Percentiles rank a stretch among this genome's conserved stretches.
These are phyloP conservation scores for Ascochyta pisi DNA, from an alignment of 2,329 filamentous ascomycete species.

Conservation along the genomic window DNA sequence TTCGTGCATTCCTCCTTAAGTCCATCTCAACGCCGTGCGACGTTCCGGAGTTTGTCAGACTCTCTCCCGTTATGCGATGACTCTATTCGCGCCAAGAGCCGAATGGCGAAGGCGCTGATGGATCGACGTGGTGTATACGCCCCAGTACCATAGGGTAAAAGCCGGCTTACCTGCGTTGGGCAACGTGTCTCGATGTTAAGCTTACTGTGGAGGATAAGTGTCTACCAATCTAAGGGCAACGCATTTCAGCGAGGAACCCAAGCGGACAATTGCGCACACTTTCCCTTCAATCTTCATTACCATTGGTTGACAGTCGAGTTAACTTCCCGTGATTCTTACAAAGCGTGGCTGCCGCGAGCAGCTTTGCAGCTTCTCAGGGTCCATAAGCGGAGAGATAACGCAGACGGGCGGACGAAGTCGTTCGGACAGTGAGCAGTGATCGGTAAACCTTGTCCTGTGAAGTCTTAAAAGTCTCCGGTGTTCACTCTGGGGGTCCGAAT, in stretches of 20 bases:
- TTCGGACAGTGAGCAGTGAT: slow-evolving; percentile 6
- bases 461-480: background rate
- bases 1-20: background rate
- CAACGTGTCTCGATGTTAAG: slow-evolving; percentile 10
- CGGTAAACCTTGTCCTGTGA: slow-evolving; percentile 1
- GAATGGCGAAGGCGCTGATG: slow-evolving; percentile 1
- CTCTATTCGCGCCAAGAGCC: background rate
- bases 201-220: slow-evolving; percentile 5
- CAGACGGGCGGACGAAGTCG: slow-evolving; percentile 13
- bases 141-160: slow-evolving; percentile 4
- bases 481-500: background rate
- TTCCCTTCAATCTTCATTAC: background rate
- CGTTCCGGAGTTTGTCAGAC: slow-evolving; percentile 9
- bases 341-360: slow-evolving; percentile 7
- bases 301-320: background rate
- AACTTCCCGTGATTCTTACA: background rate
- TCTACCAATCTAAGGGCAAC: slow-evolving; percentile 3
- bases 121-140: background rate
- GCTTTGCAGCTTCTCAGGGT: slow-evolving; percentile 6
- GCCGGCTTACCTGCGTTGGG: slow-evolving; percentile 1
- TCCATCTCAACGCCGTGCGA: slow-evolving; percentile 13
- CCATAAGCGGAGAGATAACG: slow-evolving; percentile 6
- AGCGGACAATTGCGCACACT: slow-evolving; percentile 5
- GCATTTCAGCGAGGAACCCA: background rate
- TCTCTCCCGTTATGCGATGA: background rate